Conservation (phyloP, 2,329 filamentous ascomycete species). For the Orbilia brochopaga region DNA sequence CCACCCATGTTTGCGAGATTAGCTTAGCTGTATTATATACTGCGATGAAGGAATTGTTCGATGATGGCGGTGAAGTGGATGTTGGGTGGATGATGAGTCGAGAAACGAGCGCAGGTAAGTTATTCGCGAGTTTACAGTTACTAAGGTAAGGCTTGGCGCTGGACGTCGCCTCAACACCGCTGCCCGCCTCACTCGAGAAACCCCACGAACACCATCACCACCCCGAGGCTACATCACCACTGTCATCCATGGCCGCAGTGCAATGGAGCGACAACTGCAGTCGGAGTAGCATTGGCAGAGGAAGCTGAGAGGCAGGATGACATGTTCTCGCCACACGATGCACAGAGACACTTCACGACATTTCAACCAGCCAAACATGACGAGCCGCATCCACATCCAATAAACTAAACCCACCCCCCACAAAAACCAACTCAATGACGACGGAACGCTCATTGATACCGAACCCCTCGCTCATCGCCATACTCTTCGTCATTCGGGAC, state of each 20-base stretch:
- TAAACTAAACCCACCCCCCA: slow-evolving; percentile 2
- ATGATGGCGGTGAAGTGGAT: slow-evolving; percentile 17
- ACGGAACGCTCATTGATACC: slow-evolving; percentile 58
- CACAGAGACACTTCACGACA: slow-evolving; percentile 11
- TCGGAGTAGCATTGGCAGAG: background rate
- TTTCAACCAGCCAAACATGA: slow-evolving; percentile 25
- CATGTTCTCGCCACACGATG: background rate
- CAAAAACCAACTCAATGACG: slow-evolving; percentile 5
- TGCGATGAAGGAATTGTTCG: slow-evolving; percentile 15
- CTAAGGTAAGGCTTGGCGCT: background rate
- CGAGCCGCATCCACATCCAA: background rate
- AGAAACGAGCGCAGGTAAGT: background rate
- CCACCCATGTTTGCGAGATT: slow-evolving; percentile 32
- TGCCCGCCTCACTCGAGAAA: background rate
- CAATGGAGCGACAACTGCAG: background rate
- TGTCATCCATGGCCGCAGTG: background rate
- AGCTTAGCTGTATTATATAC: too few relatives aligned
- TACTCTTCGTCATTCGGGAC: slow-evolving; percentile 76
- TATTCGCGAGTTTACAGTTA: background rate
- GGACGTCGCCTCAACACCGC: background rate
- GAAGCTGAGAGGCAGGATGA: background rate
- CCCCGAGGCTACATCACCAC: background rate
- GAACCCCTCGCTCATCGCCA: slow-evolving; percentile 68
- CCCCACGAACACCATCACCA: background rate
- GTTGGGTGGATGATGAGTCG: slow-evolving; percentile 6